phyloP scores from a whole-genome alignment of 2,329 filamentous ascomycete species.

The Sarocladium oryzae region DNA sequence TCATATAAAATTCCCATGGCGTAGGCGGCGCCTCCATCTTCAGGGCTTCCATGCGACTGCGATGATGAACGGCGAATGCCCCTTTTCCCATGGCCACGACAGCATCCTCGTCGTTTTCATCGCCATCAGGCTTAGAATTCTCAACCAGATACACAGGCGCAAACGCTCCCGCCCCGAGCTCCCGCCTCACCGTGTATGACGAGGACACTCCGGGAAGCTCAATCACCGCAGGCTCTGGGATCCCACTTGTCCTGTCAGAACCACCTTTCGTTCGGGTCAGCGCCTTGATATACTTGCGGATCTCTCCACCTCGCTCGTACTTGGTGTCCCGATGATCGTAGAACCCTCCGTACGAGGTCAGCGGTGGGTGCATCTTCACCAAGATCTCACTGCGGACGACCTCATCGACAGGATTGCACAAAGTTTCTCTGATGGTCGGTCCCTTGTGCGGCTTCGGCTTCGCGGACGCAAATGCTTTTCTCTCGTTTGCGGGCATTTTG shows the following conservation, averaged over 20 bases:
- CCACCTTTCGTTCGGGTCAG: conserved; percentile 49
- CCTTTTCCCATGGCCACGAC: conserved; percentile 54
- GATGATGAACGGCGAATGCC: conserved; percentile 47
- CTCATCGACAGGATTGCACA: conserved; percentile 88
- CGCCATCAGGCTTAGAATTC: conserved; percentile 48
- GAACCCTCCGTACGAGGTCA: conserved; percentile 73
- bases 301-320: conserved; percentile 64
- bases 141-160: conserved; percentile 92
- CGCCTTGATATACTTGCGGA: conserved; percentile 74
- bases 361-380: conserved; percentile 62
- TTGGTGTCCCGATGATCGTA: conserved; percentile 61
- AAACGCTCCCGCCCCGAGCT: conserved; percentile 89
- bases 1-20: conserved; percentile 95
- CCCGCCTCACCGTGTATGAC: conserved; percentile 72
- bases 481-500: conserved; percentile 25
- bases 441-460: conserved; percentile 46
- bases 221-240: conserved; percentile 56
- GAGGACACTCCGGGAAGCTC: conserved; percentile 58
- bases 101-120: conserved; percentile 36
- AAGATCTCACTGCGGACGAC: conserved; percentile 68
- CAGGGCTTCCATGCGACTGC: conserved; percentile 67
- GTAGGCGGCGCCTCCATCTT: conserved; percentile 91
- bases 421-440: conserved; percentile 71
- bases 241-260: conserved; percentile 55
- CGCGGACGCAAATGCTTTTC: conserved; percentile 13